These are phyloP conservation scores for Erythrobasidium hasegawianum DNA, from an alignment of 1,284 basidiomycete genomes.

Conservation along the genomic window DNA sequence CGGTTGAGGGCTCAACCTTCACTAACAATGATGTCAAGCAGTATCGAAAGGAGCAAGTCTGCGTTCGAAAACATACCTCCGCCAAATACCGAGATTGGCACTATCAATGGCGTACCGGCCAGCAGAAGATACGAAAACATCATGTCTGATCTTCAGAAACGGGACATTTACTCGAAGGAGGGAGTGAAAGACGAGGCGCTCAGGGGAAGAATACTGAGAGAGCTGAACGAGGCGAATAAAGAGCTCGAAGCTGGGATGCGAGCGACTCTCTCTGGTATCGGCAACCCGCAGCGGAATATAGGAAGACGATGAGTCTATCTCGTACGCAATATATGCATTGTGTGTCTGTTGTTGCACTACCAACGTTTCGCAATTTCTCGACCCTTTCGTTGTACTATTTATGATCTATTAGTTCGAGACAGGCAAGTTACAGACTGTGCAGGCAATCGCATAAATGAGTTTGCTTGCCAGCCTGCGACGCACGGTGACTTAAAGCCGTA, in stretches of 20 bases:
- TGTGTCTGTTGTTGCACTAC: no score
- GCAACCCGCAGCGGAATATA: neutral
- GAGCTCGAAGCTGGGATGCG: slow-evolving; percentile 27
- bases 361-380: no score
- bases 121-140: slow-evolving; percentile 13
- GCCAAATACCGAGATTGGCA: slow-evolving; percentile 3
- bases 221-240: slow-evolving; percentile 19
- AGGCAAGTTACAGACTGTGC: no score
- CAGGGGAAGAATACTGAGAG: slow-evolving; percentile 20
- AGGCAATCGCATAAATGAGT: no score
- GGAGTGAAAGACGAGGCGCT: slow-evolving; percentile 20
- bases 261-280: slow-evolving; percentile 19
- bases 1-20: slow-evolving; percentile 19
- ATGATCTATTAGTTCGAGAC: no score
- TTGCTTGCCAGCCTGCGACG: no score
- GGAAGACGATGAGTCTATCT: neutral
- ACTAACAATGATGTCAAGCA: slow-evolving; percentile 2
- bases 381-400: no score
- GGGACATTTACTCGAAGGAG: slow-evolving; percentile 22
- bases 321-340: no score
- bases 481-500: no score
- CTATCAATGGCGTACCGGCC: slow-evolving; percentile 17
- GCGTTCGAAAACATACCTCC: slow-evolving; percentile 30
- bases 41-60: slow-evolving; percentile 31
- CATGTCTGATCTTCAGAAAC: slow-evolving; percentile 20